Conservation (phyloP, 208 protist genomes). For the Entamoeba dispar region DNA sequence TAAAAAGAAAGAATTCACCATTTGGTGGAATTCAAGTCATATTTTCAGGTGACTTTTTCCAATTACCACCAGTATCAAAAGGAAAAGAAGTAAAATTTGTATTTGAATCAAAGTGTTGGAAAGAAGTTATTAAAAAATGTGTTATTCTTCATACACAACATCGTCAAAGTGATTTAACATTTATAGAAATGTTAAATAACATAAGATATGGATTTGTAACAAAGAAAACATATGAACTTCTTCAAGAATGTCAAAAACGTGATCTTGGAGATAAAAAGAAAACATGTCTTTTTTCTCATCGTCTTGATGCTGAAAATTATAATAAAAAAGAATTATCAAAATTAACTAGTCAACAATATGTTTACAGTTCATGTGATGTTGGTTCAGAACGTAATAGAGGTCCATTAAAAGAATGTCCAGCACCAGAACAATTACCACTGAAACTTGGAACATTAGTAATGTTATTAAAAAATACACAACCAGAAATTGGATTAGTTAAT, state of each 20-base stretch:
- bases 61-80: conserved; percentile 37
- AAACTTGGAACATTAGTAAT: conserved; percentile 42
- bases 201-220: background rate
- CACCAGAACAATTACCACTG: conserved; percentile 6
- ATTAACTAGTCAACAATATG: background rate
- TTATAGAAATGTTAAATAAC: conserved; percentile 21
- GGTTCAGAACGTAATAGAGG: background rate
- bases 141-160: background rate
- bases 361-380: background rate
- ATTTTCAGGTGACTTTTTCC: conserved; percentile 41
- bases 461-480: conserved; percentile 35
- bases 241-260: background rate
- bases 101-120: conserved; percentile 22
- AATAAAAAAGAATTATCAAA: conserved; percentile 10
- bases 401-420: background rate
- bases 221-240: background rate
- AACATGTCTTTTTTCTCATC: conserved; percentile 16
- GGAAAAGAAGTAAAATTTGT: background rate
- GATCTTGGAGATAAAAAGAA: background rate
- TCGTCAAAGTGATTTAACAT: conserved; percentile 19
- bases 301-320: conserved; percentile 12
- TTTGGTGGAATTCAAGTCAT: conserved; percentile 45
- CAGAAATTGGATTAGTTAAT: conserved; percentile 27
- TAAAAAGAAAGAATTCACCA: conserved; percentile 3
- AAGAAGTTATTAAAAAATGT: conserved; percentile 6